Evolutionary conservation across 75 land plant genomes (phyloP).

Genomic region (Cupressus sempervirens): DNA sequence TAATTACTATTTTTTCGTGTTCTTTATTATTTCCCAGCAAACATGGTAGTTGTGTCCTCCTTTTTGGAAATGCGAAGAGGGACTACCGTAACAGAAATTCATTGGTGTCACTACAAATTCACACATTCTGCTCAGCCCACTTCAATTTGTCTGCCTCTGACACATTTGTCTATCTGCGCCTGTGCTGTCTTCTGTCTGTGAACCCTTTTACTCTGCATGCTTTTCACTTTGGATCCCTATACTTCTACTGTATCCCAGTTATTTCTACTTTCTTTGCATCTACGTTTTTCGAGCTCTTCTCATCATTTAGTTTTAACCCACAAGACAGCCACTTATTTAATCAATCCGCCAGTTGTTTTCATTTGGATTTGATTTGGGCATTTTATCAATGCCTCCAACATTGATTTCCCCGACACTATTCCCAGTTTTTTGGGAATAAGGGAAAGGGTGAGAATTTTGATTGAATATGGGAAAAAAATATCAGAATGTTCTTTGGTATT

Average conservation of each 20-base stretch:
- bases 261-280: not conserved
- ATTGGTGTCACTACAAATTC: conserved; percentile 8
- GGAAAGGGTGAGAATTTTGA: not conserved
- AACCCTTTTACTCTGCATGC: not conserved
- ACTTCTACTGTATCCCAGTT: not conserved
- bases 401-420: not conserved
- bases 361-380: not conserved
- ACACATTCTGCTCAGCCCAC: conserved; percentile 11
- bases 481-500: not conserved
- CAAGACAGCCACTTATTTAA: not conserved
- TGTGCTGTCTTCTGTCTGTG: not conserved
- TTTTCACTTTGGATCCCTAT: conserved; percentile 15
- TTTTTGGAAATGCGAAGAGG: no score
- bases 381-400: not conserved
- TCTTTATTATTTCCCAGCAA: not conserved
- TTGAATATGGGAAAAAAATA: not conserved
- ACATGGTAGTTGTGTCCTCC: not conserved
- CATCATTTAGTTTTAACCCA: not conserved
- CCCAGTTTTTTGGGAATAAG: not conserved
- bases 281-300: not conserved
- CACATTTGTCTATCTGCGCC: conserved; percentile 2
- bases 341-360: not conserved
- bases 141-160: conserved; percentile 9
- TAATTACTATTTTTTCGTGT: not conserved
- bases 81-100: not conserved